A percentile compares a stretch with the other conserved stretches of the same genome.
Evolutionary conservation across 139 green algal species (phyloP).

Genomic region (Haematococcus sp.): DNA sequence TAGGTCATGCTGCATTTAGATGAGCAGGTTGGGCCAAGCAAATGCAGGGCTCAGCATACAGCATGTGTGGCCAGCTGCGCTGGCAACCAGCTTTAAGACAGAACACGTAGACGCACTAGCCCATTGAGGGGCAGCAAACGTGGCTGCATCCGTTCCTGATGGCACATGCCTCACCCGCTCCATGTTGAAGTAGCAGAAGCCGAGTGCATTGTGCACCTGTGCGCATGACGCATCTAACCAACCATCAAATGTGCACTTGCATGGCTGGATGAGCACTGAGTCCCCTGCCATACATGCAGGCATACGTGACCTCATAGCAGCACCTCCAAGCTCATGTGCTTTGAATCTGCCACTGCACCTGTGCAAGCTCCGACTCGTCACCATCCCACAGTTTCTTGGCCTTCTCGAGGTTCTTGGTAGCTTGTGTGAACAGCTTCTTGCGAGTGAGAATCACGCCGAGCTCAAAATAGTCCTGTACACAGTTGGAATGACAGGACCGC

Average conservation of each 20-base stretch:
- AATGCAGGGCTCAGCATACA: too few species aligned
- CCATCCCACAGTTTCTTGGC: constrained; percentile 91
- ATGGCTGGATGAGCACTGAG: too few species aligned
- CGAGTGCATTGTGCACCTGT: constrained; percentile 96
- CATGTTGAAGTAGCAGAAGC: constrained; percentile 92
- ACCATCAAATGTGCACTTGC: too few species aligned
- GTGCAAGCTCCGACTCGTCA: constrained; percentile 86
- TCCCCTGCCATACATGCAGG: too few species aligned
- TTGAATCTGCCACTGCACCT: too few species aligned
- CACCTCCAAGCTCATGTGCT: background rate
- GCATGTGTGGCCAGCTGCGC: background rate
- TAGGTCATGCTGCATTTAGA: constrained; percentile 37
- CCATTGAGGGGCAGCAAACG: too few species aligned
- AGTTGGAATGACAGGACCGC: background rate
- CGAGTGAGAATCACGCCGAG: constrained; percentile 93
- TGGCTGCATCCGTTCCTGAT: too few species aligned
- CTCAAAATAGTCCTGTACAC: constrained; percentile 91
- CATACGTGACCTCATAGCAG: too few species aligned
- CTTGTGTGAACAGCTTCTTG: constrained; percentile 96
- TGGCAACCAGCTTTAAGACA: too few species aligned
- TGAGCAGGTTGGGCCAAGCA: too few species aligned
- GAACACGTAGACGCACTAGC: too few species aligned
- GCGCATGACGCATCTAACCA: background rate
- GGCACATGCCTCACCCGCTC: constrained; percentile 67
- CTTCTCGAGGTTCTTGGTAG: constrained; percentile 89